Percentiles rank a stretch among this genome's conserved stretches.
Evolutionary conservation across 2,329 filamentous ascomycete species (phyloP).

Genomic region (Myriosclerotinia scirpicola): DNA sequence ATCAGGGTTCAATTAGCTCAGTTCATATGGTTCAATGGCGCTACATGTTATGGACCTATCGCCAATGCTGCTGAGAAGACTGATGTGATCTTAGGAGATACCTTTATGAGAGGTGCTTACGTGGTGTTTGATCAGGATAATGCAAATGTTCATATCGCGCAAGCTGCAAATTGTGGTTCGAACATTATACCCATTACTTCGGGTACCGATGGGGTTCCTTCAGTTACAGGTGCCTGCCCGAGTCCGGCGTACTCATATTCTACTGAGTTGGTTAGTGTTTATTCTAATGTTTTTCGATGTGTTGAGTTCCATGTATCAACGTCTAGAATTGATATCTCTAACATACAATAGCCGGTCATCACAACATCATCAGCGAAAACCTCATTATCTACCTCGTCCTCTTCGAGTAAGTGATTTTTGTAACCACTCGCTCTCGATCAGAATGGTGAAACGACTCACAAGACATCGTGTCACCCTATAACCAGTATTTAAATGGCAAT

Average conservation of each 20-base stretch:
- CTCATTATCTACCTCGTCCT: not conserved
- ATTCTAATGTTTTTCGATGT: not conserved
- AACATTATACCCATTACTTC: constrained; percentile 27
- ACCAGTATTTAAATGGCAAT: not conserved
- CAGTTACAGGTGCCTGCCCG: constrained; percentile 26
- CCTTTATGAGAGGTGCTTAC: constrained; percentile 28
- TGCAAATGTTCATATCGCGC: constrained; percentile 27
- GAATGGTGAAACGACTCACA: not conserved
- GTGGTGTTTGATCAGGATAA: constrained; percentile 34
- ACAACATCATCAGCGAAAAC: not conserved
- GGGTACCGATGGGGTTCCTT: constrained; percentile 30
- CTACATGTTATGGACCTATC: constrained; percentile 19
- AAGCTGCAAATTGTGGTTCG: constrained; percentile 28
- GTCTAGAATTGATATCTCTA: not conserved
- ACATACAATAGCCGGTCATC: not conserved
- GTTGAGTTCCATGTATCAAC: not conserved
- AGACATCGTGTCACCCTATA: not conserved
- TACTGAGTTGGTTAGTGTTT: not conserved
- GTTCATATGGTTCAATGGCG: constrained; percentile 27
- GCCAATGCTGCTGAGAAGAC: constrained; percentile 21
- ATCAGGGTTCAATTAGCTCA: constrained; percentile 29
- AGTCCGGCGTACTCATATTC: constrained; percentile 12
- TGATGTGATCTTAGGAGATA: constrained; percentile 24
- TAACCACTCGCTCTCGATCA: not conserved
- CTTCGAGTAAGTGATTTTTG: not conserved